A percentile compares a stretch with the other conserved stretches of the same genome.
phyloP scores from a whole-genome alignment of 1,284 basidiomycete species.

The Calocybe gambosa region DNA sequence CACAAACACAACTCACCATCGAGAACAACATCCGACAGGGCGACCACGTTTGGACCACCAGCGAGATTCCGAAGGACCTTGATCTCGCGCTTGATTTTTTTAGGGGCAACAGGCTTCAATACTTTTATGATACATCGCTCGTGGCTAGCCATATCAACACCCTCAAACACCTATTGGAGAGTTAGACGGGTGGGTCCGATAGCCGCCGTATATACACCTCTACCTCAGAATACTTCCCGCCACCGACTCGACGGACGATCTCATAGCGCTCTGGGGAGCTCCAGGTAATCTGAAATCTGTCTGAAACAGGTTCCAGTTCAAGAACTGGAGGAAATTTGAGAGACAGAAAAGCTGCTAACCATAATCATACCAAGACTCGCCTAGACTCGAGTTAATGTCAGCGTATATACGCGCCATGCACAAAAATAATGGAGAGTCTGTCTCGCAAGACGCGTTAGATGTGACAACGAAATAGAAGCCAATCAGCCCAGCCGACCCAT shows the following conservation, averaged over 20 bases:
- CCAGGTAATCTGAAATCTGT: constrained; percentile 71
- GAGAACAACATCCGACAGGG: constrained; percentile 78
- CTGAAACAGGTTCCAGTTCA: constrained; percentile 27
- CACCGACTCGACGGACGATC: constrained; percentile 71
- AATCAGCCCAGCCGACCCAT: constrained; percentile 17
- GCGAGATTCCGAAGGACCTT: constrained; percentile 86
- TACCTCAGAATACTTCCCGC: constrained; percentile 78
- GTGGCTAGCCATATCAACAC: constrained; percentile 73
- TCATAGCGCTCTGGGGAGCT: constrained; percentile 77
- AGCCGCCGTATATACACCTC: constrained; percentile 9
- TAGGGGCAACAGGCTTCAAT: constrained; percentile 86
- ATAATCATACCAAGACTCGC: constrained; percentile 47
- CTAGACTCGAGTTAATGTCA: constrained; percentile 40
- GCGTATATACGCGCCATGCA: constrained; percentile 46
- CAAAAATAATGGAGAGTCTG: constrained; percentile 7
- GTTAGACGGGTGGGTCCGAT: constrained; percentile 1
- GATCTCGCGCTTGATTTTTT: constrained; percentile 92
- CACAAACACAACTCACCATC: constrained; percentile 33
- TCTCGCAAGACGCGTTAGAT: constrained; percentile 4
- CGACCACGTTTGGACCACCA: constrained; percentile 83
- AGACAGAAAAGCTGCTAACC: constrained; percentile 25
- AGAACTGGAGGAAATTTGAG: not conserved
- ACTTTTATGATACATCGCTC: constrained; percentile 87
- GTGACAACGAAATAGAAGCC: constrained; percentile 5
- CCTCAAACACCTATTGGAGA: constrained; percentile 69